Evolutionary conservation across 805 yeast species (phyloP).

Genomic region (Myxozyma neotropica): DNA sequence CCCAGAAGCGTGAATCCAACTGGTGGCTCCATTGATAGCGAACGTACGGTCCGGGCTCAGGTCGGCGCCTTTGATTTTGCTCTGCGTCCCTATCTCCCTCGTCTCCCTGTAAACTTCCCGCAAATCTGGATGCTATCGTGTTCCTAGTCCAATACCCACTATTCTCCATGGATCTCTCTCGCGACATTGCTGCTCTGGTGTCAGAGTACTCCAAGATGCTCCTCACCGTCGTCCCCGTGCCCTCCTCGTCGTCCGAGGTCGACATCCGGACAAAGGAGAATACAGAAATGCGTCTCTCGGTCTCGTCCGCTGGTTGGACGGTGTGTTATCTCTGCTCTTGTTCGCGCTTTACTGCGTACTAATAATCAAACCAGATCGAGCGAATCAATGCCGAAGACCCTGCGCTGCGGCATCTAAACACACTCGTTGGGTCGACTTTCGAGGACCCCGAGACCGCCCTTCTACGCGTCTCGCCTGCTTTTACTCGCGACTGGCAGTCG

Average conservation of each 20-base stretch:
- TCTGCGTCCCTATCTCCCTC: too few relatives aligned
- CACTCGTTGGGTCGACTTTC: conserved; percentile 20
- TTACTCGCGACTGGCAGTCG: conserved; percentile 25
- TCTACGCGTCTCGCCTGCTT: conserved; percentile 21
- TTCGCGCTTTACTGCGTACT: neutral
- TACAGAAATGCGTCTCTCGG: conserved; percentile 13
- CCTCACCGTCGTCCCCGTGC: conserved; percentile 1
- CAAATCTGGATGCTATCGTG: too few relatives aligned
- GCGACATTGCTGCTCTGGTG: conserved; percentile 5
- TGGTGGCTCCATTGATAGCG: too few relatives aligned
- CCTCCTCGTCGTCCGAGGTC: conserved; percentile 1
- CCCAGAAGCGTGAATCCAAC: too few relatives aligned
- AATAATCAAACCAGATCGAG: conserved; percentile 7
- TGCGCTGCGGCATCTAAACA: neutral
- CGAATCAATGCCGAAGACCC: neutral
- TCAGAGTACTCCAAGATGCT: conserved; percentile 19
- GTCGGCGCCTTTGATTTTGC: too few relatives aligned
- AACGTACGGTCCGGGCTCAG: too few relatives aligned
- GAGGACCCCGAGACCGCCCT: conserved; percentile 22
- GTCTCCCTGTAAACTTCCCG: too few relatives aligned
- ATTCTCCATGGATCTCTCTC: neutral
- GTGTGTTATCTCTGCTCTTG: conserved; percentile 4
- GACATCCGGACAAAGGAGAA: conserved; percentile 23
- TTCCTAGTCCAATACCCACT: too few relatives aligned
- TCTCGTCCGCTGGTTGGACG: conserved; percentile 27